These are phyloP conservation scores for Spathaspora gorwiae DNA, from an alignment of 805 yeast genomes.

Conservation along the genomic window DNA sequence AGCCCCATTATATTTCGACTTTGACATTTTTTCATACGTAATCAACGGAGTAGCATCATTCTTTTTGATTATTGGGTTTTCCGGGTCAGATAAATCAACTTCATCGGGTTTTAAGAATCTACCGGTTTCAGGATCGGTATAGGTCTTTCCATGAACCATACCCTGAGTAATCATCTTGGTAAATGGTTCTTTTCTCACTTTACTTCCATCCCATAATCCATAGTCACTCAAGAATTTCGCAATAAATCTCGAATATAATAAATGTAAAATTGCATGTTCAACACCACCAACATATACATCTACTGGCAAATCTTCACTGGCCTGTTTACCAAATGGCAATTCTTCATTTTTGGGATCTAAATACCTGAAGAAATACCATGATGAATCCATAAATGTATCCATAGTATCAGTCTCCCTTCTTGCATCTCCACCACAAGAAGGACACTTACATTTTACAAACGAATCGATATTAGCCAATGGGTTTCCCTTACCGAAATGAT, in stretches of 20 bases:
- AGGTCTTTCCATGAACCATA: conserved; percentile 95
- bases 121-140: conserved; percentile 64
- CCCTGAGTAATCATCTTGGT: conserved; percentile 84
- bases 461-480: conserved; percentile 56
- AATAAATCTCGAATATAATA: conserved; percentile 81
- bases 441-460: conserved; percentile 74
- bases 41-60: conserved; percentile 51
- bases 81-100: conserved; percentile 40
- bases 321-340: conserved; percentile 44
- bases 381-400: conserved; percentile 98
- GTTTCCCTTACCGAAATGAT: conserved; percentile 59
- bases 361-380: conserved; percentile 92
- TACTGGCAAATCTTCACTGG: conserved; percentile 61
- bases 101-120: conserved; percentile 79
- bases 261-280: conserved; percentile 93
- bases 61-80: conserved; percentile 41
- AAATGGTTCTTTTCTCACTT: conserved; percentile 72
- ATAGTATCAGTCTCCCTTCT: conserved; percentile 93
- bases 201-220: conserved; percentile 65
- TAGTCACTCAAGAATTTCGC: conserved; percentile 68
- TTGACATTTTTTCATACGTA: conserved; percentile 90
- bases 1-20: conserved; percentile 91
- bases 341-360: conserved; percentile 63
- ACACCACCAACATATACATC: conserved; percentile 92
- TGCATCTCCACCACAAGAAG: conserved; percentile 59